Evolutionary conservation across 116 monocot species (phyloP), one percentile per base, ranked within the genome.

Genomic region (Posidonia oceanica): DNA sequence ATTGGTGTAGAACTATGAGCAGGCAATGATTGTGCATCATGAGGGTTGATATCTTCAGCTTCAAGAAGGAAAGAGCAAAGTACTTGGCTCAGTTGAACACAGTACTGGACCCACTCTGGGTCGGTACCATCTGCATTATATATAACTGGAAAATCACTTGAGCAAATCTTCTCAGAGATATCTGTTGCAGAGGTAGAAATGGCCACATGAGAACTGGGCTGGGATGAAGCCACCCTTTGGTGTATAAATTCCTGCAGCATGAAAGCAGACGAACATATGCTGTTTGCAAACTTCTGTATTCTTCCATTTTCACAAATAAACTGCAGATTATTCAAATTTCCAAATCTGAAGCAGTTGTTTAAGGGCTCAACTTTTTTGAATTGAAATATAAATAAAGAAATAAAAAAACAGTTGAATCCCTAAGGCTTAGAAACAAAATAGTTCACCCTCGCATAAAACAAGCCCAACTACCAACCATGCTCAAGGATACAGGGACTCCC

Each of bases 301-400:
- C 97, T 92, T 61, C 97, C 97, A 80, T 92, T 97, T 84, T 97
- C 97, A 81, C 84, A 89, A 18, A 97, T 80, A 69, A 89, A 97
- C 78, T 97, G 97, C 67, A 97, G 68, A 85, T 97, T 97, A 66
- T 74, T 85, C 64, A 89, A 40, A 76, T 89, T 97, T 52, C 92
- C 92, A 84, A 89, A 97, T 61, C 97, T 97, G 74, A 73, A 80
- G 61, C 37, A 77, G 55, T 65, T 54, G 36, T 48, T 42, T 68
- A 48, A 68, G 48, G 68, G 18, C 20, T 51, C 20, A 4, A 64
- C 7, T 39, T 64, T 64, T 61, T 21, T 39, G 4, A 36, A 4
- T 16, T 64, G 13, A 39, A 64, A 39, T 15, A 39, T 64, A 3
- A 40, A 64, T 64, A 0, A 39, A 8, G n/a, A 58, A 58, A 20